phyloP scores from a whole-genome alignment of 805 yeast genomes.

The Candida coquimbonensis region DNA sequence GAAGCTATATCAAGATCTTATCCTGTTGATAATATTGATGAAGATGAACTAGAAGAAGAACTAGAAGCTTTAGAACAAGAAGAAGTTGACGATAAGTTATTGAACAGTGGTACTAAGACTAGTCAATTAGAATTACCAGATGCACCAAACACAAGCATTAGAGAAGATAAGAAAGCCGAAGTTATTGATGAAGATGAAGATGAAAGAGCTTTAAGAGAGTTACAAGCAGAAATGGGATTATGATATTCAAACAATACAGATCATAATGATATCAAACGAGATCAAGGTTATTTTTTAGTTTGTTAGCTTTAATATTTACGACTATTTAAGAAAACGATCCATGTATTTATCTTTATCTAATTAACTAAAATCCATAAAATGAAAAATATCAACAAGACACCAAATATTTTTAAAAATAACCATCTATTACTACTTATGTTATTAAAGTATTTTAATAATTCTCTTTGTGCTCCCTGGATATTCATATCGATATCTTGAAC shows the following conservation, averaged over 20 bases:
- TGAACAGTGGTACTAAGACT: conserved; percentile 30
- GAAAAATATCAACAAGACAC: conserved; percentile 72
- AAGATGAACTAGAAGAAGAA: conserved; percentile 11
- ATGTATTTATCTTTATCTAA: conserved; percentile 20
- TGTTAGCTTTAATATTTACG: not conserved
- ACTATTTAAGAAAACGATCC: not conserved
- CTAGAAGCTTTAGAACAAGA: conserved; percentile 10
- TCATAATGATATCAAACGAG: not conserved
- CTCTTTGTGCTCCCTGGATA: conserved; percentile 91
- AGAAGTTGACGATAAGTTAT: conserved; percentile 38
- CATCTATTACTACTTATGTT: conserved; percentile 85
- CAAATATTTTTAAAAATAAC: conserved; percentile 86
- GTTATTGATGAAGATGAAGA: conserved; percentile 77
- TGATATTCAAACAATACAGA: conserved; percentile 21
- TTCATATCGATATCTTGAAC: conserved; percentile 90
- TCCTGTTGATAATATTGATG: conserved; percentile 59
- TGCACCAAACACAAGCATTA: conserved; percentile 33
- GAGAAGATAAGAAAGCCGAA: conserved; percentile 22
- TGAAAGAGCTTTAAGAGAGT: conserved; percentile 70
- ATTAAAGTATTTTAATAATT: conserved; percentile 82
- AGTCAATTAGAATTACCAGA: conserved; percentile 36
- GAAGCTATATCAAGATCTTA: conserved; percentile 95
- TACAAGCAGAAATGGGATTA: conserved; percentile 85
- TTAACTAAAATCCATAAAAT: conserved; percentile 74
- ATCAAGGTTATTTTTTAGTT: not conserved